Evolutionary conservation across 495 filamentous ascomycete species (phyloP).

Genomic region (Trypethelium eluteriae): DNA sequence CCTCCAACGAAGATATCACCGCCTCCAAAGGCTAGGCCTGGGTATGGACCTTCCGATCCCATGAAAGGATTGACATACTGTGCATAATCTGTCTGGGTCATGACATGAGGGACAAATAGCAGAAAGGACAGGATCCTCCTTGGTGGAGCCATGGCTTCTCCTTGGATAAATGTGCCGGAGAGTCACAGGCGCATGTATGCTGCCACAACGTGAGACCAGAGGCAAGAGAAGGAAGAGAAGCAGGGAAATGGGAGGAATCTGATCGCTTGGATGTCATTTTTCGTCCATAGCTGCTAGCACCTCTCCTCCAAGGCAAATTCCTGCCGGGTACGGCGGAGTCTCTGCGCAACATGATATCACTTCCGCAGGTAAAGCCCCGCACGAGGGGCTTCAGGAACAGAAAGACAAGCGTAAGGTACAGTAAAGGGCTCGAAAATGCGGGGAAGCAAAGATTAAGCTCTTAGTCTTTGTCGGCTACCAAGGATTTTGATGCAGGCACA

Average conservation of each 20-base stretch:
- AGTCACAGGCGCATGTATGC: too few relatives aligned
- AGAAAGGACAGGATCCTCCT: not conserved
- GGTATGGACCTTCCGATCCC: slow-evolving; percentile 30
- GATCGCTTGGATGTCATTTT: not conserved
- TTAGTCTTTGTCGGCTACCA: not conserved
- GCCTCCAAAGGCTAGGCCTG: slow-evolving; percentile 32
- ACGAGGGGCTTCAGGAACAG: not conserved
- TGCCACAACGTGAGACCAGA: not conserved
- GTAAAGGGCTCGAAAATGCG: not conserved
- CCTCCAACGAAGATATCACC: slow-evolving; percentile 36
- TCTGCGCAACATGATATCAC: slow-evolving; percentile 4
- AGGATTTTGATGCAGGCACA: not conserved
- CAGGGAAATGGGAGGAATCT: not conserved
- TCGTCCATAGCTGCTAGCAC: not conserved
- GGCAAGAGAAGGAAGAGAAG: not conserved
- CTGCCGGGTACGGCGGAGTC: not conserved
- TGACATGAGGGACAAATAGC: not conserved
- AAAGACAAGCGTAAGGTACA: too few relatives aligned
- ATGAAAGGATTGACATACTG: slow-evolving; percentile 36
- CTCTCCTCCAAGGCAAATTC: not conserved
- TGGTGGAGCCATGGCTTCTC: not conserved
- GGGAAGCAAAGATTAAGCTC: not conserved
- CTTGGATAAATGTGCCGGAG: not conserved
- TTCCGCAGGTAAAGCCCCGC: not conserved
- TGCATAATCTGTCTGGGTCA: slow-evolving; percentile 25